phyloP scores from a whole-genome alignment of 2,329 filamentous ascomycete genomes.

The Colletotrichum paranaense region DNA sequence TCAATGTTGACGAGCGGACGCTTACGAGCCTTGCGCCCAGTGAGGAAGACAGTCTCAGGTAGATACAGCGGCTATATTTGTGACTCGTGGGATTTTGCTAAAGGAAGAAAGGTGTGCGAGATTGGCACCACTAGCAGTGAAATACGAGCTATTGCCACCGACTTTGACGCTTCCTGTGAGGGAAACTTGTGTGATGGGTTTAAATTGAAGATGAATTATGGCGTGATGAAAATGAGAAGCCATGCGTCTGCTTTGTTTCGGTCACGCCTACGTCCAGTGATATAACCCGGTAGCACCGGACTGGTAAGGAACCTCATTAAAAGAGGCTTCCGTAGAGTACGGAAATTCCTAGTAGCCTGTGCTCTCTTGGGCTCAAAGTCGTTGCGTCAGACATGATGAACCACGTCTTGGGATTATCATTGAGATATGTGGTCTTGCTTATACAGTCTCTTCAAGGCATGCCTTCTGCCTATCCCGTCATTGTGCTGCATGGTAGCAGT shows the following conservation, averaged over 20 bases:
- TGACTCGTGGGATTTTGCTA: accelerated
- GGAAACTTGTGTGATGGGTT: not conserved
- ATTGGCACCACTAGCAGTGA: not conserved
- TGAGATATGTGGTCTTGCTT: no score
- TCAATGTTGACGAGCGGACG: not conserved
- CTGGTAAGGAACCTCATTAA: no score
- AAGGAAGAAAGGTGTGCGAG: not conserved
- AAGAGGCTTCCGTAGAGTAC: no score
- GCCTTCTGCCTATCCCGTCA: not conserved
- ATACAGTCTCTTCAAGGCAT: accelerated
- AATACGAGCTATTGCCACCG: accelerated
- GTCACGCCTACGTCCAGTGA: not conserved
- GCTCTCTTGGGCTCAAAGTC: no score
- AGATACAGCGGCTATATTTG: not conserved
- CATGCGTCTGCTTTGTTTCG: not conserved
- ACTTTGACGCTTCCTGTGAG: not conserved
- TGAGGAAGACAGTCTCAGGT: not conserved
- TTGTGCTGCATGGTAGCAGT: accelerated
- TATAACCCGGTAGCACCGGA: accelerated
- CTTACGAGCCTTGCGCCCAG: not conserved
- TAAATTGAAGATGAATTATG: accelerated
- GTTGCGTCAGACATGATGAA: accelerated
- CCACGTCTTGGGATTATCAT: accelerated
- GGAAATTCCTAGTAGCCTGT: no score
- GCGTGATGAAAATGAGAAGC: not conserved